These are phyloP conservation scores for Aspergillus spinulosporus DNA, from an alignment of 2,329 filamentous ascomycete genomes.

Conservation along the genomic window DNA sequence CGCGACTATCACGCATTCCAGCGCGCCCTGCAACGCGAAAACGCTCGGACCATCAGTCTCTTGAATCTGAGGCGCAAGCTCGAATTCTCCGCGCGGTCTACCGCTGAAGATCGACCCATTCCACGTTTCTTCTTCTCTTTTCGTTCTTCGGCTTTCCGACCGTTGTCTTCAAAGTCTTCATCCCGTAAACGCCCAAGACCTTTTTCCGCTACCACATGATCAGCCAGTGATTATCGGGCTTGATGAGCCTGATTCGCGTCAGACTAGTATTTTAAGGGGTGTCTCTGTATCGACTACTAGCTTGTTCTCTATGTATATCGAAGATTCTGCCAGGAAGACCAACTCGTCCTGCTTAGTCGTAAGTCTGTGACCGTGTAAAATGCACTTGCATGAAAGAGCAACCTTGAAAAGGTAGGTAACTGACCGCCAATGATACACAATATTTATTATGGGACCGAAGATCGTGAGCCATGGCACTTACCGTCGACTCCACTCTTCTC, in stretches of 20 bases:
- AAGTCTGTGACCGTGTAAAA: neutral
- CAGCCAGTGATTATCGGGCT: neutral
- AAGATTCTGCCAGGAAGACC: too few relatives aligned
- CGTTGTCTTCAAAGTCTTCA: neutral
- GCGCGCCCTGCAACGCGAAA: constrained; percentile 26
- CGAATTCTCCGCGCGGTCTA: constrained; percentile 7
- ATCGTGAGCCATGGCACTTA: neutral
- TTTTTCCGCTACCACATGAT: constrained; percentile 1
- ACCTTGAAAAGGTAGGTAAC: neutral
- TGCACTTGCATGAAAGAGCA: neutral
- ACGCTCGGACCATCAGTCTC: constrained; percentile 20
- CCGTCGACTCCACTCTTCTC: constrained; percentile 6
- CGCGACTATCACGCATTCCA: constrained; percentile 23
- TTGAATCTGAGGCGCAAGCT: neutral
- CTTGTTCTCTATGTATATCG: too few relatives aligned
- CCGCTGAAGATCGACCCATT: neutral
- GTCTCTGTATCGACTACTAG: too few relatives aligned
- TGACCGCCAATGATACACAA: constrained; percentile 12
- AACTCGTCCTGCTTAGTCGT: too few relatives aligned
- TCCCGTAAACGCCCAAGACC: neutral
- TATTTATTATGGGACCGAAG: neutral
- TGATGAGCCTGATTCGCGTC: neutral
- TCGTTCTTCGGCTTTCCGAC: constrained; percentile 4
- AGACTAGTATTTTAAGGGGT: too few relatives aligned
- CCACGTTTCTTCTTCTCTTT: neutral